These are phyloP conservation scores for Myrica gale DNA, from an alignment of 306 rosid genomes.

Conservation along the genomic window DNA sequence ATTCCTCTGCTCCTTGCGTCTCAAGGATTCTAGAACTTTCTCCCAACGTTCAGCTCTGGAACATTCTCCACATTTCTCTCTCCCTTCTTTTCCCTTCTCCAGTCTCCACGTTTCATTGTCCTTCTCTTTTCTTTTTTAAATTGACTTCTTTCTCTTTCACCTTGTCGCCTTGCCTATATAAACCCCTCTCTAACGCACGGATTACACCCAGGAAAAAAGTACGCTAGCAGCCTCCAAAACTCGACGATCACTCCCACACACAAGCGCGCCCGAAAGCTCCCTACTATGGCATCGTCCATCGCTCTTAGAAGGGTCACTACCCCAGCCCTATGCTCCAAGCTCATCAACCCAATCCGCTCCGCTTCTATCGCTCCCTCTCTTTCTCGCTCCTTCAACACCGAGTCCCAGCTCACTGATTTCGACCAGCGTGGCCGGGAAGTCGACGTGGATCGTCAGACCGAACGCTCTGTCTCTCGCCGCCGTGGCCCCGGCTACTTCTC, in stretches of 20 bases:
- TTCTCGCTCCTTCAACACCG: conserved; percentile 45
- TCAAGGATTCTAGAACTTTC: conserved; percentile 21
- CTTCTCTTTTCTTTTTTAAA: conserved; percentile 1
- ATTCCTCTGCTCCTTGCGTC: background rate
- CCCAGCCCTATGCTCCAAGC: conserved; percentile 24
- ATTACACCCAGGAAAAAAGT: background rate
- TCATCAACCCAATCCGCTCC: conserved; percentile 30
- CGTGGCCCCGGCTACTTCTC: conserved; percentile 27
- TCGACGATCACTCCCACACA: background rate
- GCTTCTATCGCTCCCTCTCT: conserved; percentile 28
- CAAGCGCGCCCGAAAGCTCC: too few relatives aligned
- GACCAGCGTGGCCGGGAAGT: conserved; percentile 15
- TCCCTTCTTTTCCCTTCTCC: conserved; percentile 2
- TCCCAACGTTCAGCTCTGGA: conserved; percentile 16
- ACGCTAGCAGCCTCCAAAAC: background rate
- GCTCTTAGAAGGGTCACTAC: conserved; percentile 34
- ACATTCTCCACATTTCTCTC: conserved; percentile 22
- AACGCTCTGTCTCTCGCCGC: conserved; percentile 31
- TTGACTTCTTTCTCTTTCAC: background rate
- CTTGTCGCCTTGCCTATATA: background rate
- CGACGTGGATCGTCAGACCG: conserved; percentile 28
- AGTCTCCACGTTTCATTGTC: background rate
- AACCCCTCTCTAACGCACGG: background rate
- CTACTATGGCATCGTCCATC: conserved; percentile 29
- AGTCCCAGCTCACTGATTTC: conserved; percentile 33